Base-by-base conservation (phyloP, 179 eudicot species). In the Amaranthus tricolor region DNA sequence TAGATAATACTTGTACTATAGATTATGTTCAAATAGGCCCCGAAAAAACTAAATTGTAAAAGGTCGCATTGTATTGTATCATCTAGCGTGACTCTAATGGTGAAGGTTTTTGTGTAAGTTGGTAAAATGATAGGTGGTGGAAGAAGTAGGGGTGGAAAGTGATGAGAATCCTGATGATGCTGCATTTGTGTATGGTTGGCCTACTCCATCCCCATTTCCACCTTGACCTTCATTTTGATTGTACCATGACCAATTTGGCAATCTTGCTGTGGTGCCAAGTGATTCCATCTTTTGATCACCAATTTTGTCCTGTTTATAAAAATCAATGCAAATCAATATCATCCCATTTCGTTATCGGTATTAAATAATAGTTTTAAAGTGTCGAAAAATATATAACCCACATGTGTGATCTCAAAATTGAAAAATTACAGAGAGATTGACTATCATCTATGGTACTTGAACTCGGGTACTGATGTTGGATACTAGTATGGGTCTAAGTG, bases 101-200 rank as follows among this genome's bases (percentile, higher is more conserved):
- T 69, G 72, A 24, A 69, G 24, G 49, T 69, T 49, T 15, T 53
- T 69, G 0, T 53, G 60, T 69, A 53, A 31, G 66, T 43, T 74
- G 62, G 47, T 75, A 70, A 56, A 68, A 67, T 67, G 71, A 50
- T 61, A 68, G 53, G 70, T 69, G 47, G 51, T 21, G 40, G 77
- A 61, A 40, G 70, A 73, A 53, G 79, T 53, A 17, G 79, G 59
- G 83, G 80, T 45, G 77, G 76, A 75, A 48, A 69, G 45, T 52
- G 74, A 81, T 31, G 85, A 82, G 87, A 84, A 84, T 84, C 87
- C 87, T 82, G 87, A 84, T 84, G 85, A 82, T 82, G 87, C 85
- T 84, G 85, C 87, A 7, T 40, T 75, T 57, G 83, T 76, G 21
- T 66, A 61, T 49, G 77, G 43, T 58, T 74, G 82, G 67, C 81